Percentiles rank a stretch among this genome's conserved stretches.
These are phyloP conservation scores for Serendipita sp. DNA, from an alignment of 768 basidiomycete species.

Conservation along the genomic window DNA sequence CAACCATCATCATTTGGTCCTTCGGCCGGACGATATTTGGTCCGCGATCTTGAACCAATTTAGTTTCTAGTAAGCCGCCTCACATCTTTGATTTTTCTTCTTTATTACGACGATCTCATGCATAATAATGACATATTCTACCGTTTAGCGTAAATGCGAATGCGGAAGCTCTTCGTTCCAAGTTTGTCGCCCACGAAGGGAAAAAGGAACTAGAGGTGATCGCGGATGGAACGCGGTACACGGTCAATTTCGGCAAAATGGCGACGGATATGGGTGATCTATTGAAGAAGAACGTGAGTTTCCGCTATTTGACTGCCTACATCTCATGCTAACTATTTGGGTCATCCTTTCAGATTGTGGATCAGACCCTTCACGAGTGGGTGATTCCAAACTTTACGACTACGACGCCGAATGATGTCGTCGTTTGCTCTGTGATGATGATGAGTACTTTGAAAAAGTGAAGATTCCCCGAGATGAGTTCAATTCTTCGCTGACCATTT, in stretches of 20 bases:
- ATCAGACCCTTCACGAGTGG: constrained; percentile 24
- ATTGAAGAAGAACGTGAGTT: constrained; percentile 5
- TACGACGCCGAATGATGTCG: constrained; percentile 26
- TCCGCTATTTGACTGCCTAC: too few species aligned
- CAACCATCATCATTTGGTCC: constrained; percentile 24
- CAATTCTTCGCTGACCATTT: too few species aligned
- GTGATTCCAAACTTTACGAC: constrained; percentile 31
- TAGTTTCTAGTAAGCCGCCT: constrained; percentile 18
- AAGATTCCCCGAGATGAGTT: too few species aligned
- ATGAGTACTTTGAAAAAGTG: constrained; percentile 27
- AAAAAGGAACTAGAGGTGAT: constrained; percentile 21
- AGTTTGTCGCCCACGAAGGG: constrained; percentile 26
- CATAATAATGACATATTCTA: neutral
- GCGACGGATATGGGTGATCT: neutral
- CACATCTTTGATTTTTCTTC: too few species aligned
- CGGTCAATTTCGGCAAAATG: constrained; percentile 23
- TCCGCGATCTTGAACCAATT: constrained; percentile 26
- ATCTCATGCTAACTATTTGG: too few species aligned
- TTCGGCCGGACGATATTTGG: constrained; percentile 36
- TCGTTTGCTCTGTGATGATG: constrained; percentile 26
- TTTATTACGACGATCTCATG: too few species aligned
- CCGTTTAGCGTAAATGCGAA: constrained; percentile 16
- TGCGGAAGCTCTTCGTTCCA: constrained; percentile 21
- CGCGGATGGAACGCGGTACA: constrained; percentile 12
- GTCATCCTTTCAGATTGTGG: too few species aligned